Percentiles rank a stretch among this genome's conserved stretches.
Conservation (phyloP, 345 rosid species). For the Psidium guajava region DNA sequence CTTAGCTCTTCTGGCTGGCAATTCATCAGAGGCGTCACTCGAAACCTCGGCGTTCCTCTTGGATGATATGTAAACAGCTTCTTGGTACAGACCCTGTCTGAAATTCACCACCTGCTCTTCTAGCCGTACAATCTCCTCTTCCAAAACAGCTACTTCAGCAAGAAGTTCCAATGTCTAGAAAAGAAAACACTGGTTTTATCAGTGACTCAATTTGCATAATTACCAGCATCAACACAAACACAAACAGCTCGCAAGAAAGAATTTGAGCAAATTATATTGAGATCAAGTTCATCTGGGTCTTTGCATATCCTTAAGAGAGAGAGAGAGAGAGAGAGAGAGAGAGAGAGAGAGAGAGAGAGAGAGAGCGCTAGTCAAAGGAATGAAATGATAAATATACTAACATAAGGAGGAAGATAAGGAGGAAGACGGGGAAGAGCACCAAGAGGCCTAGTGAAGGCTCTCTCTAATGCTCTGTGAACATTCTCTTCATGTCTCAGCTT, state of each 20-base stretch:
- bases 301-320: neutral
- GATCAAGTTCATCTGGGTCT: neutral
- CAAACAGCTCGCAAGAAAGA: neutral
- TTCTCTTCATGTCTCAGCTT: slow-evolving; percentile 94
- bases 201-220: neutral
- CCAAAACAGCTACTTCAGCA: slow-evolving; percentile 97
- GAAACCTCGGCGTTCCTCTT: slow-evolving; percentile 51
- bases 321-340: no score
- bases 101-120: slow-evolving; percentile 89
- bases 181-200: neutral
- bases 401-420: slow-evolving; percentile 82
- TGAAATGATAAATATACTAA: slow-evolving; percentile 16
- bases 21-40: slow-evolving; percentile 25
- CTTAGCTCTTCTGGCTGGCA: slow-evolving; percentile 34
- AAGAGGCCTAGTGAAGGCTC: slow-evolving; percentile 87
- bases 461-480: slow-evolving; percentile 90
- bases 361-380: neutral
- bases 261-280: neutral
- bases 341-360: no score
- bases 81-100: slow-evolving; percentile 78
- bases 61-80: slow-evolving; percentile 63
- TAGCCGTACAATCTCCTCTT: slow-evolving; percentile 89
- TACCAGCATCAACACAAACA: neutral
- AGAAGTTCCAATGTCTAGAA: slow-evolving; percentile 85
- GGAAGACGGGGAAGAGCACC: slow-evolving; percentile 98